These are phyloP conservation scores for Pseudogymnoascus sp. DNA, from an alignment of 2,329 filamentous ascomycete species.

Conservation along the genomic window DNA sequence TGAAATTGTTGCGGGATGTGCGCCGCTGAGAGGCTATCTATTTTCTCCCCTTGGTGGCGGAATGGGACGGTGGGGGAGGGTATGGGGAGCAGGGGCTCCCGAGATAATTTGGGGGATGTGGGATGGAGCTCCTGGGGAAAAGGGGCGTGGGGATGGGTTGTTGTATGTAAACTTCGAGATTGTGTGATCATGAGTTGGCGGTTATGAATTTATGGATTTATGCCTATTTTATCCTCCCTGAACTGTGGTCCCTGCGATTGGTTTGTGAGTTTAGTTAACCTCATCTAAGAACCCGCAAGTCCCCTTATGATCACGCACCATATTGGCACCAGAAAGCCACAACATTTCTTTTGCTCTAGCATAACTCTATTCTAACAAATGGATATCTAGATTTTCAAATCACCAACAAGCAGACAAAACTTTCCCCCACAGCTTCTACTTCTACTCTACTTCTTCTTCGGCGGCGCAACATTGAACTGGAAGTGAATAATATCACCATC, in stretches of 20 bases:
- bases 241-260: background rate
- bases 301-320: background rate
- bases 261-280: background rate
- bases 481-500: slow-evolving; percentile 40
- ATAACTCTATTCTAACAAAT: slow-evolving; percentile 3
- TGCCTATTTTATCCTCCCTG: background rate
- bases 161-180: background rate
- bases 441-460: slow-evolving; percentile 8
- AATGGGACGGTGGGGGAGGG: background rate
- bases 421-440: background rate
- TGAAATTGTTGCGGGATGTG: background rate
- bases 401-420: background rate
- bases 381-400: background rate
- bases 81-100: background rate
- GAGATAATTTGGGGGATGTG: background rate
- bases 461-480: slow-evolving; percentile 30
- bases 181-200: slow-evolving; percentile 3
- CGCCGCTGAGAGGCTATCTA: background rate
- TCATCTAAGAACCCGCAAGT: background rate
- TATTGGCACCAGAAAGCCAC: background rate
- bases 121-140: background rate
- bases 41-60: background rate
- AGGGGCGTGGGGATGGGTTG: background rate
- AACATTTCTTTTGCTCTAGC: background rate
- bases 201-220: background rate